Conservation (phyloP, 108 stramenopile genomes). For the Epithemia pelagica region DNA sequence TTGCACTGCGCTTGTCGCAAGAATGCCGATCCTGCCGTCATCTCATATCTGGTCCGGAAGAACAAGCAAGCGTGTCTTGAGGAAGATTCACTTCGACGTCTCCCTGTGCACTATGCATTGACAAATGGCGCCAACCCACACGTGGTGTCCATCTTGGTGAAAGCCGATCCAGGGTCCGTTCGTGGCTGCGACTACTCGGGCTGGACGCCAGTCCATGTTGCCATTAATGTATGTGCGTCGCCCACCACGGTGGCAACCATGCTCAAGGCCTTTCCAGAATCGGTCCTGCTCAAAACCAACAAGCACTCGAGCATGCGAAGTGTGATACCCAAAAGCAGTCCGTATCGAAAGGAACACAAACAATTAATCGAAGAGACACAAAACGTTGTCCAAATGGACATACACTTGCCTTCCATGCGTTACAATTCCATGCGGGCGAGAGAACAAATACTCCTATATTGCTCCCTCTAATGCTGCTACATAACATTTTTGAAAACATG, state of each 20-base stretch:
- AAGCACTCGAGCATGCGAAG: too few species aligned
- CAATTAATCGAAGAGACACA: too few species aligned
- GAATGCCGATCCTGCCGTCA: conserved; percentile 42
- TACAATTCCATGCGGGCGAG: too few species aligned
- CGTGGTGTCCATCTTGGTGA: not conserved
- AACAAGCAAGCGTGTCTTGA: not conserved
- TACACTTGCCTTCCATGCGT: too few species aligned
- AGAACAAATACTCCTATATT: too few species aligned
- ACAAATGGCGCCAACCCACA: not conserved
- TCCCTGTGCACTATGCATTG: conserved; percentile 5
- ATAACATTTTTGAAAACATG: too few species aligned
- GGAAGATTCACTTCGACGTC: not conserved
- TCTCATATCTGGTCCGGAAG: conserved; percentile 29
- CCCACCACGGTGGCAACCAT: not conserved
- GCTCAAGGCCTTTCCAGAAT: not conserved
- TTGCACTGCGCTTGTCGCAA: conserved; percentile 74
- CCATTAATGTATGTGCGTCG: not conserved
- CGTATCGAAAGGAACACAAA: too few species aligned
- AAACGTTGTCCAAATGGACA: too few species aligned
- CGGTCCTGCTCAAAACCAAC: not conserved
- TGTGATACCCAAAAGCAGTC: too few species aligned
- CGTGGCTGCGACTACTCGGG: not conserved
- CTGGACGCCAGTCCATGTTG: conserved; percentile 8
- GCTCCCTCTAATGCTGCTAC: too few species aligned
- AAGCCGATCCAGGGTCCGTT: not conserved